A percentile compares a stretch with the other conserved stretches of the same genome.
Conservation (phyloP, 352 stramenopile genomes). For the Phytophthora sp. region DNA sequence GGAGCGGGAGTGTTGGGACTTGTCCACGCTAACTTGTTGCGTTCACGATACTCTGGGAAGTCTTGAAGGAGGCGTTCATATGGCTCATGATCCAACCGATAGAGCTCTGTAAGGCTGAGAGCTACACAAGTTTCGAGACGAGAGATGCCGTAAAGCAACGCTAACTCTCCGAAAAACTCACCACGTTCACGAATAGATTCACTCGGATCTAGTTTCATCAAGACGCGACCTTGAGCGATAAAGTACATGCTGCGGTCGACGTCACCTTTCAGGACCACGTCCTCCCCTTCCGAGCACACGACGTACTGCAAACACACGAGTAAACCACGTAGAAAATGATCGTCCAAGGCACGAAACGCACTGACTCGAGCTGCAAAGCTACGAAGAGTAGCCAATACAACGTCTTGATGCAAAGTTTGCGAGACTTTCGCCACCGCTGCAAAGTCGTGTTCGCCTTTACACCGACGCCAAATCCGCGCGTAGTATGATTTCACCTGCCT, state of each 20-base stretch:
- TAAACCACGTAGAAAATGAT: conserved; percentile 71
- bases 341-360: conserved; percentile 61
- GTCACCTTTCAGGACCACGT: conserved; percentile 72
- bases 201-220: conserved; percentile 61
- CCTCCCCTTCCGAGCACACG: conserved; percentile 73
- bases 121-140: conserved; percentile 70
- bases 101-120: conserved; percentile 64
- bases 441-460: conserved; percentile 64
- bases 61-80: conserved; percentile 72
- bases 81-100: conserved; percentile 63
- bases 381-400: conserved; percentile 58
- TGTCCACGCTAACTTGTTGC: conserved; percentile 60
- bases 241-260: conserved; percentile 87
- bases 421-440: conserved; percentile 56
- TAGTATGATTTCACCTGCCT: conserved; percentile 84
- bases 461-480: conserved; percentile 59
- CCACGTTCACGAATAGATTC: conserved; percentile 65
- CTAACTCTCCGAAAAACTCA: conserved; percentile 68
- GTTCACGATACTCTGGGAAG: conserved; percentile 70
- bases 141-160: conserved; percentile 68
- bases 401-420: conserved; percentile 57
- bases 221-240: conserved; percentile 64
- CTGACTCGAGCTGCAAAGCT: conserved; percentile 56
- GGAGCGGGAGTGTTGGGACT: conserved; percentile 23
- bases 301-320: conserved; percentile 71